phyloP scores from a whole-genome alignment of 306 rosid genomes.

The Albizia julibrissin region DNA sequence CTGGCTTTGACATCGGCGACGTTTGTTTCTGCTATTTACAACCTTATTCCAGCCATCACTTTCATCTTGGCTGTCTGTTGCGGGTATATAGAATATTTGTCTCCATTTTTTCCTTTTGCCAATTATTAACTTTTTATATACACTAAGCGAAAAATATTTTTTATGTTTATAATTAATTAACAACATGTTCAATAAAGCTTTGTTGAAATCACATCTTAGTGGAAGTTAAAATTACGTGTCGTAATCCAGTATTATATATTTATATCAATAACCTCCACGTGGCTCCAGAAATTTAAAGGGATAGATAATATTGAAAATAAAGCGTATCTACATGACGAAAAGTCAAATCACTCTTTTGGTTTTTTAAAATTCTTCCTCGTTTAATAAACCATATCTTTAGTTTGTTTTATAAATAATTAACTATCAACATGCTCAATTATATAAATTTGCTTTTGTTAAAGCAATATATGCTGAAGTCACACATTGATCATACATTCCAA shows the following conservation, averaged over 20 bases:
- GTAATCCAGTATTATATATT: not conserved
- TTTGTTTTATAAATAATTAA: not conserved
- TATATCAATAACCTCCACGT: not conserved
- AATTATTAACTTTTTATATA: not conserved
- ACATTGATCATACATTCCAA: not conserved
- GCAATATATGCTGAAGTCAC: not conserved
- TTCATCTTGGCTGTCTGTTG: constrained; percentile 53
- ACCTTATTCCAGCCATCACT: constrained; percentile 61
- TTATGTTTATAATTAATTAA: not conserved
- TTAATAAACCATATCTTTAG: not conserved
- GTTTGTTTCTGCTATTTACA: constrained; percentile 51
- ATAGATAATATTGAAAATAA: not conserved
- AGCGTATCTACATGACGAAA: not conserved
- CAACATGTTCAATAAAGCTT: not conserved
- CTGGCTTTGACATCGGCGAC: constrained; percentile 59
- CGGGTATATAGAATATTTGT: constrained; percentile 33
- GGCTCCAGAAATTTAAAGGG: not conserved
- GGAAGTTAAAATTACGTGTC: not conserved
- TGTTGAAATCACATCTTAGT: not conserved
- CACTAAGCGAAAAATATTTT: not conserved
- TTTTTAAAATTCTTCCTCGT: not conserved
- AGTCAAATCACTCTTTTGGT: not conserved
- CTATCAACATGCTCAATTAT: not conserved
- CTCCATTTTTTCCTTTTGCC: not conserved
- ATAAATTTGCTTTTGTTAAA: not conserved